These are phyloP conservation scores for Neurospora sp. DNA, from an alignment of 2,329 filamentous ascomycete genomes.

Conservation along the genomic window DNA sequence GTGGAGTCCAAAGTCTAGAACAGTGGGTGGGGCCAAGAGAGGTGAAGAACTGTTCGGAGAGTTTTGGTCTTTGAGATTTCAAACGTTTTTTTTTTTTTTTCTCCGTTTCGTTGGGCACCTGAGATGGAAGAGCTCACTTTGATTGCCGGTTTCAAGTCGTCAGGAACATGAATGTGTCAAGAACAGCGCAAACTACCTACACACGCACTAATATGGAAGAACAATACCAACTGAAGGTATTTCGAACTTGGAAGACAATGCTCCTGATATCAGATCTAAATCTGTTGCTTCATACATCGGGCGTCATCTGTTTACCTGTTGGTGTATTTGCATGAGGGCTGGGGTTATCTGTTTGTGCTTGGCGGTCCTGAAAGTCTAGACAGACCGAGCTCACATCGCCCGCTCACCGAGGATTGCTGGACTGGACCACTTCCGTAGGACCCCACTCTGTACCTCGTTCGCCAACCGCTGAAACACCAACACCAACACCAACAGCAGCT, in stretches of 20 bases:
- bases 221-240: background rate
- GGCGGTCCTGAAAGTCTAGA: background rate
- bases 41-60: no score
- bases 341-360: background rate
- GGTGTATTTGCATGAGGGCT: background rate
- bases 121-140: no score
- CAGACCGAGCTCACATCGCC: background rate
- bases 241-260: background rate
- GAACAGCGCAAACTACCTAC: no score
- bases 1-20: no score
- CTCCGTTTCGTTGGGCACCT: no score
- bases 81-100: no score
- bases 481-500: background rate
- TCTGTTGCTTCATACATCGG: background rate
- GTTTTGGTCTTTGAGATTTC: no score
- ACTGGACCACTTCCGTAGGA: background rate
- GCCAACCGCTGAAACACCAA: background rate
- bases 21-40: no score
- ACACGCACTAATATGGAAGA: no score
- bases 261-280: background rate
- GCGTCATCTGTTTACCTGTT: background rate
- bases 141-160: no score
- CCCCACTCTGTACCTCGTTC: background rate
- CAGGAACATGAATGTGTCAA: no score
- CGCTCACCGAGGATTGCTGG: background rate